Conservation (phyloP, 2,329 filamentous ascomycete species). For the Aspergillus phoenicis region DNA sequence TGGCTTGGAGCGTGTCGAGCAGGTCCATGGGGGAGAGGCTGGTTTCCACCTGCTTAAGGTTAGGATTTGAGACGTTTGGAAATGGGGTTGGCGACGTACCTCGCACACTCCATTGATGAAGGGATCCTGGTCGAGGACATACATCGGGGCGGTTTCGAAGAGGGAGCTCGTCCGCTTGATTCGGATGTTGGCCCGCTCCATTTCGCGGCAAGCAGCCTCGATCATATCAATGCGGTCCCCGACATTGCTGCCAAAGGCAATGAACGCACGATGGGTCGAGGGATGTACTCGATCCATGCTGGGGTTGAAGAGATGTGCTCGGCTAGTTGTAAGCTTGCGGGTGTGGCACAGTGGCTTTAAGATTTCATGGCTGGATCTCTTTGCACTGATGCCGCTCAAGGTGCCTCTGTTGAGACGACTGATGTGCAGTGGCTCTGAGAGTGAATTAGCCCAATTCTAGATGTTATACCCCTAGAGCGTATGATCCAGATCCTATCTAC, state of each 20-base stretch:
- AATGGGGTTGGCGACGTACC: slow-evolving; percentile 58
- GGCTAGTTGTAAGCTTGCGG: slow-evolving; percentile 18
- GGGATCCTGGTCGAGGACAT: slow-evolving; percentile 81
- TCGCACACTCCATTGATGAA: slow-evolving; percentile 94
- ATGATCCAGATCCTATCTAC: background rate
- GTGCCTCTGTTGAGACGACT: background rate
- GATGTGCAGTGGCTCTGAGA: background rate
- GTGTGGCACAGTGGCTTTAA: background rate
- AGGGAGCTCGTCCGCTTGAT: slow-evolving; percentile 81
- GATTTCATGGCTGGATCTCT: slow-evolving; percentile 12
- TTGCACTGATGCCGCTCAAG: background rate
- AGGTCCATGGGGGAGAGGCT: slow-evolving; percentile 72
- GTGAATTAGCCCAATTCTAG: background rate
- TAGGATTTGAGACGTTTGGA: slow-evolving; percentile 12
- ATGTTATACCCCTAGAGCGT: no score
- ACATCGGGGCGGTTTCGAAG: slow-evolving; percentile 97
- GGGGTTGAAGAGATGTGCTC: slow-evolving; percentile 13
- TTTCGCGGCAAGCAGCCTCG: slow-evolving; percentile 76
- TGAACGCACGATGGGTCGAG: slow-evolving; percentile 61
- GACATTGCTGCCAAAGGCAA: slow-evolving; percentile 91
- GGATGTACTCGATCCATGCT: slow-evolving; percentile 23
- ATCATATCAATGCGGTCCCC: slow-evolving; percentile 84
- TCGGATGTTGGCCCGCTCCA: slow-evolving; percentile 72
- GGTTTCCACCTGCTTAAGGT: slow-evolving; percentile 70
- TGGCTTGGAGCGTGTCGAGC: slow-evolving; percentile 77